Evolutionary conservation across 192 early-diverging fungal genomes (phyloP).

Genomic region (Podila minutissima): DNA sequence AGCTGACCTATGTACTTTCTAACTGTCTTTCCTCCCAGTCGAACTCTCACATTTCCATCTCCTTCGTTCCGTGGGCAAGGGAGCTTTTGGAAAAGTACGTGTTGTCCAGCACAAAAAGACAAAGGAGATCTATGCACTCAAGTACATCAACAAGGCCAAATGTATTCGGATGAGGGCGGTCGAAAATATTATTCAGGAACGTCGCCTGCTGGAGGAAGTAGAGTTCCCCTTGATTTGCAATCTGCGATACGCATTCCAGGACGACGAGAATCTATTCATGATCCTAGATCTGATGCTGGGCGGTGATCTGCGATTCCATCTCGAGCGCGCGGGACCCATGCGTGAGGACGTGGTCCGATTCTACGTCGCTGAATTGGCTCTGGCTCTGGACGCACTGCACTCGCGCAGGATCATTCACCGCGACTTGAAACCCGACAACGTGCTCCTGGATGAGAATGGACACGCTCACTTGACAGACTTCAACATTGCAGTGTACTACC

Average conservation of each 20-base stretch:
- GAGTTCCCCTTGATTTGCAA: constrained; percentile 89
- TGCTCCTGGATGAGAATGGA: constrained; percentile 78
- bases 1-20: neutral
- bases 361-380: constrained; percentile 76
- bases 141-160: constrained; percentile 96
- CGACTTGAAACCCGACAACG: constrained; percentile 90
- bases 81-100: constrained; percentile 96
- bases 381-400: constrained; percentile 78
- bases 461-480: constrained; percentile 89
- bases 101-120: constrained; percentile 90
- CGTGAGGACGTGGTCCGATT: constrained; percentile 75
- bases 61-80: constrained; percentile 90
- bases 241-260: constrained; percentile 95
- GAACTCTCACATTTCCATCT: constrained; percentile 92
- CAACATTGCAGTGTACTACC: constrained; percentile 84
- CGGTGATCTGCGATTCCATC: constrained; percentile 92
- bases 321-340: constrained; percentile 73
- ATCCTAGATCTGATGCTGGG: constrained; percentile 95
- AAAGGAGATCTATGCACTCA: constrained; percentile 88
- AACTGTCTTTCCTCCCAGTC: constrained; percentile 56
- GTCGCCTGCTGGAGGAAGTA: constrained; percentile 87
- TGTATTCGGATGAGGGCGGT: constrained; percentile 89
- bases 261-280: constrained; percentile 94
- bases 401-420: constrained; percentile 76
- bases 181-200: constrained; percentile 91